These are phyloP conservation scores for Paecilomyces sp. DNA, from an alignment of 2,329 filamentous ascomycete species.

Conservation along the genomic window DNA sequence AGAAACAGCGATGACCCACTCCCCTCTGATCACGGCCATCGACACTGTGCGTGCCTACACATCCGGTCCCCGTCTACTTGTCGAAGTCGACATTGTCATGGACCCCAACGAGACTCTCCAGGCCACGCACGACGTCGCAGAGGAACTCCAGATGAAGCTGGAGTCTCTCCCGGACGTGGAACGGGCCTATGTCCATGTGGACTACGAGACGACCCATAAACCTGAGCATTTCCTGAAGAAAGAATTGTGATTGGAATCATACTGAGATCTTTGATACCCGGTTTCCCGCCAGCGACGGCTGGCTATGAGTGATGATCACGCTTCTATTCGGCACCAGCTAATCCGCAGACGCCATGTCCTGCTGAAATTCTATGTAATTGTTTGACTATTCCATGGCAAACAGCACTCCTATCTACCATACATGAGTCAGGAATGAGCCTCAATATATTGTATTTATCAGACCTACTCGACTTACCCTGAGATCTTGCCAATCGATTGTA, in stretches of 20 bases:
- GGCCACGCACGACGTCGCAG: constrained; percentile 85
- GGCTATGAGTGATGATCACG: not conserved
- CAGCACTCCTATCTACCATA: not conserved
- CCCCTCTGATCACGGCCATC: constrained; percentile 70
- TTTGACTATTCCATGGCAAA: not conserved
- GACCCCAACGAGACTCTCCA: constrained; percentile 63
- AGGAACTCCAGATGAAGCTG: constrained; percentile 88
- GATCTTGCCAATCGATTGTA: too few species aligned
- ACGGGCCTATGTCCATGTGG: constrained; percentile 91
- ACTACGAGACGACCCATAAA: constrained; percentile 94
- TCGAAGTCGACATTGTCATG: constrained; percentile 97
- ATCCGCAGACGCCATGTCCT: not conserved
- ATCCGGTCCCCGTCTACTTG: constrained; percentile 77
- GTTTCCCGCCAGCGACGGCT: not conserved
- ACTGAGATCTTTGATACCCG: not conserved
- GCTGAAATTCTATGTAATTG: not conserved
- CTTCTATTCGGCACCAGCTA: not conserved
- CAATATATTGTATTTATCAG: not conserved
- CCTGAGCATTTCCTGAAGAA: constrained; percentile 73
- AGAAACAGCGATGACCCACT: constrained; percentile 68
- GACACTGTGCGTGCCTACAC: constrained; percentile 95
- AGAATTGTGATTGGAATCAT: constrained; percentile 41
- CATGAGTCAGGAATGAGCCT: not conserved
- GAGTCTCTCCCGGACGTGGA: constrained; percentile 89
- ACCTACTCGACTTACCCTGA: not conserved